phyloP scores from a whole-genome alignment of 306 rosid genomes.

The Citrullus colocynthis region DNA sequence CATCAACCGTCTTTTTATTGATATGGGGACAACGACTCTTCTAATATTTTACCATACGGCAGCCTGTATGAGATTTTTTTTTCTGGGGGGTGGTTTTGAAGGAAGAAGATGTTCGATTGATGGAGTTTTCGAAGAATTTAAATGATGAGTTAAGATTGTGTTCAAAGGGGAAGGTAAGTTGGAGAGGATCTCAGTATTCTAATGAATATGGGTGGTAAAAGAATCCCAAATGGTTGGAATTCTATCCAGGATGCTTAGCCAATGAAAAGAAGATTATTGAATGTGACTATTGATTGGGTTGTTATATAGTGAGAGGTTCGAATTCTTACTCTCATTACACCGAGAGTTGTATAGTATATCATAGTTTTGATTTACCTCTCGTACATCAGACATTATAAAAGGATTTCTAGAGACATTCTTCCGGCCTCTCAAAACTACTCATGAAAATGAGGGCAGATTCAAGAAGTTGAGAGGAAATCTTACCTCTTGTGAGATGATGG shows the following conservation, averaged over 20 bases:
- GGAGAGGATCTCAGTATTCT: too few species aligned
- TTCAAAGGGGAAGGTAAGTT: too few species aligned
- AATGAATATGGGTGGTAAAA: neutral
- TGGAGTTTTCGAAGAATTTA: too few species aligned
- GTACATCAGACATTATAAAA: neutral
- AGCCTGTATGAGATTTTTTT: too few species aligned
- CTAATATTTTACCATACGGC: too few species aligned
- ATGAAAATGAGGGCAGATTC: neutral
- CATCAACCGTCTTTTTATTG: too few species aligned
- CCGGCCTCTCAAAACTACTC: neutral
- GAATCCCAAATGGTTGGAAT: neutral
- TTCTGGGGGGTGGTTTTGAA: too few species aligned
- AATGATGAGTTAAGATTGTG: too few species aligned
- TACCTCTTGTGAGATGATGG: slow-evolving; percentile 42
- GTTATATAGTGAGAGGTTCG: neutral
- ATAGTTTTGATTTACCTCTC: neutral
- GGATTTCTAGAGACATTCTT: neutral
- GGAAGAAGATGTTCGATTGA: too few species aligned
- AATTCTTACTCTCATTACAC: too few species aligned
- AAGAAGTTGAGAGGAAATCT: neutral
- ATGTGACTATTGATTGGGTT: neutral
- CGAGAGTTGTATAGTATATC: neutral
- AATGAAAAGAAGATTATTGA: too few species aligned
- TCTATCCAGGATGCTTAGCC: neutral
- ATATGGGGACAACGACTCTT: too few species aligned